Conservation (phyloP, 441 rosid species). For the Breynia disticha region DNA sequence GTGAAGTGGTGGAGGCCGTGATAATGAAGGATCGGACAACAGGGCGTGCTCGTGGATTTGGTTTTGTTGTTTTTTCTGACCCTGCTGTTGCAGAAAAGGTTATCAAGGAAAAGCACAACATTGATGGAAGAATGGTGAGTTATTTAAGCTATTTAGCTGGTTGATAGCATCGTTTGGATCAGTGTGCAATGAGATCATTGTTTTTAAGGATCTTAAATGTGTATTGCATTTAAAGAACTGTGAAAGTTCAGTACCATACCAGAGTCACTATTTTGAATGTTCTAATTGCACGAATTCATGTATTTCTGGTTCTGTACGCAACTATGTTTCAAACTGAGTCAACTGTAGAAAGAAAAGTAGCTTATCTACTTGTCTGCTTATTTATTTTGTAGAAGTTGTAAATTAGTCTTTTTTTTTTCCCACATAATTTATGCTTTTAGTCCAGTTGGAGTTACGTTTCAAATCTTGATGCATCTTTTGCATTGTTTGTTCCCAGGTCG, state of each 20-base stretch:
- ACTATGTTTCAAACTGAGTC: neutral
- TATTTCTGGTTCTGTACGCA: neutral
- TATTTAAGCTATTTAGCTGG: conserved; percentile 9
- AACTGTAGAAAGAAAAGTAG: neutral
- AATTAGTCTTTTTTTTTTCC: too few species aligned
- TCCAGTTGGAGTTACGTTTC: conserved; percentile 1
- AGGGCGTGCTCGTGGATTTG: conserved; percentile 99
- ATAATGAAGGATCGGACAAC: conserved; percentile 97
- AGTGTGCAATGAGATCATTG: neutral
- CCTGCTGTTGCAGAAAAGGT: conserved; percentile 85
- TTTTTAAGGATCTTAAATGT: neutral
- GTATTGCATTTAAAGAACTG: conserved; percentile 5
- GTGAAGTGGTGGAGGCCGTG: conserved; percentile 91
- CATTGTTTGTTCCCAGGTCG: conserved; percentile 46
- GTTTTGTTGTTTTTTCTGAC: conserved; percentile 88
- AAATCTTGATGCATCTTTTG: conserved; percentile 2
- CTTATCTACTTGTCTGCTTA: neutral
- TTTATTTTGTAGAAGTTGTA: neutral
- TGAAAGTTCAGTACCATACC: conserved; percentile 9
- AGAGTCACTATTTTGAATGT: conserved; percentile 17
- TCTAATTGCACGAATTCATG: conserved; percentile 24
- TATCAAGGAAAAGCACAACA: conserved; percentile 66
- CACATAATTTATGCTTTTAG: neutral
- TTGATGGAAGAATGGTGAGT: conserved; percentile 87
- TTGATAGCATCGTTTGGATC: neutral